These are phyloP conservation scores for Talaromyces sp. DNA, from an alignment of 2,329 filamentous ascomycete species.

Conservation along the genomic window DNA sequence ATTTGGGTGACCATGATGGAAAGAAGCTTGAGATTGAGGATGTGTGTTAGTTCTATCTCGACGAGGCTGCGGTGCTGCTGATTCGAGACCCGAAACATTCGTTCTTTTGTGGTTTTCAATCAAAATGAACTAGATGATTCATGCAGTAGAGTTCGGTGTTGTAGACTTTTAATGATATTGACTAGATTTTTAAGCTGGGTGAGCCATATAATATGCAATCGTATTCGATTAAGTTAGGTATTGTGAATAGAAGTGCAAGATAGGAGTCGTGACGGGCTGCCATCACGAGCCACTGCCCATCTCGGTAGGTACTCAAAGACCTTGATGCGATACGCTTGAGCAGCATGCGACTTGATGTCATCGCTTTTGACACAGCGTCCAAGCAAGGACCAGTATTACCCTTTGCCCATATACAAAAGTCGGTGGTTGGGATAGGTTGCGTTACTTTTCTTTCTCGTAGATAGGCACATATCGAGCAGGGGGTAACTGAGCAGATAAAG, in stretches of 20 bases:
- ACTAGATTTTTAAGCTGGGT: background rate
- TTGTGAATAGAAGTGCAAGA: too few species aligned
- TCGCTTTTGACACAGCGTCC: background rate
- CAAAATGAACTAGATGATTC: background rate
- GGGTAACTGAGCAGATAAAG: background rate
- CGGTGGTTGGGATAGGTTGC: background rate
- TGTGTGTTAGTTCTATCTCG: constrained; percentile 55
- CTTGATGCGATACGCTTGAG: background rate
- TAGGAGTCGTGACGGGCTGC: too few species aligned
- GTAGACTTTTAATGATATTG: background rate
- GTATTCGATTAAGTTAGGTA: too few species aligned
- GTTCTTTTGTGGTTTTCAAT: too few species aligned
- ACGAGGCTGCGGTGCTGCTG: background rate
- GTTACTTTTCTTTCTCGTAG: background rate
- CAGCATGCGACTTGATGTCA: background rate
- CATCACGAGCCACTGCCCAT: background rate
- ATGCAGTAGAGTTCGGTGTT: background rate
- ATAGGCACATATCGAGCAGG: background rate
- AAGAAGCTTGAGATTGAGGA: constrained; percentile 64
- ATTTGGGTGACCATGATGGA: constrained; percentile 62
- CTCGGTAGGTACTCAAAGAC: background rate
- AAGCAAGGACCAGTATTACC: background rate
- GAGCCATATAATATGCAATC: background rate
- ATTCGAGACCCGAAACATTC: background rate
- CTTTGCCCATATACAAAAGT: background rate